Conservation (phyloP, 139 green algal genomes). For the Closterium sp. region DNA sequence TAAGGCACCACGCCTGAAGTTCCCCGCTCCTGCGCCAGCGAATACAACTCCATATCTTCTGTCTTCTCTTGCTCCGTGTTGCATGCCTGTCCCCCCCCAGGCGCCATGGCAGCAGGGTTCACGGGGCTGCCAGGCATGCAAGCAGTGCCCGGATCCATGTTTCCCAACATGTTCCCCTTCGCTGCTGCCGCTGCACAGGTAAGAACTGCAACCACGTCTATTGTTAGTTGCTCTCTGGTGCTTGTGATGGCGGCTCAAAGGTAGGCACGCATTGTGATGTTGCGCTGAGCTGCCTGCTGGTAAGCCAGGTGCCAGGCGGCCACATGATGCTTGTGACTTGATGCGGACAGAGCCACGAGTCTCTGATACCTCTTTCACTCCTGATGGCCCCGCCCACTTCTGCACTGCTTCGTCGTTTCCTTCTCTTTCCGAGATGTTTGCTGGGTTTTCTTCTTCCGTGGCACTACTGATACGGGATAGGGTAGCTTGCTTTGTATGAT, state of each 20-base stretch:
- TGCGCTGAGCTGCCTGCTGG: too few species aligned
- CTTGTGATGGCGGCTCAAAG: background rate
- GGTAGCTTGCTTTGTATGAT: background rate
- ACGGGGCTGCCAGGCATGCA: background rate
- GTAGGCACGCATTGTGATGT: background rate
- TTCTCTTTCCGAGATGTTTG: too few species aligned
- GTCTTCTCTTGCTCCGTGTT: too few species aligned
- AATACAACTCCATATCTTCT: too few species aligned
- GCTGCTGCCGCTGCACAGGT: background rate
- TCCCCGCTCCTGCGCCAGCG: too few species aligned
- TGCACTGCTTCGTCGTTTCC: too few species aligned
- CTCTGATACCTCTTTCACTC: background rate
- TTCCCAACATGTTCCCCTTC: conserved; percentile 12
- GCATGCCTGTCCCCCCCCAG: background rate
- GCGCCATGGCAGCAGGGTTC: background rate
- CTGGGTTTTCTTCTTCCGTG: too few species aligned
- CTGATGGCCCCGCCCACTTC: background rate
- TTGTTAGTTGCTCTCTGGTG: background rate
- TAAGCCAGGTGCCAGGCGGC: too few species aligned
- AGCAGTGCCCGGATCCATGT: background rate
- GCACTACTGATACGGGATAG: background rate
- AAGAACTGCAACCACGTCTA: background rate
- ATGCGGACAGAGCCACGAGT: background rate
- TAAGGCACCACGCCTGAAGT: too few species aligned
- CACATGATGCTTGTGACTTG: background rate